phyloP scores from a whole-genome alignment of 257 asterid genomes.

The Cinchona pubescens region DNA sequence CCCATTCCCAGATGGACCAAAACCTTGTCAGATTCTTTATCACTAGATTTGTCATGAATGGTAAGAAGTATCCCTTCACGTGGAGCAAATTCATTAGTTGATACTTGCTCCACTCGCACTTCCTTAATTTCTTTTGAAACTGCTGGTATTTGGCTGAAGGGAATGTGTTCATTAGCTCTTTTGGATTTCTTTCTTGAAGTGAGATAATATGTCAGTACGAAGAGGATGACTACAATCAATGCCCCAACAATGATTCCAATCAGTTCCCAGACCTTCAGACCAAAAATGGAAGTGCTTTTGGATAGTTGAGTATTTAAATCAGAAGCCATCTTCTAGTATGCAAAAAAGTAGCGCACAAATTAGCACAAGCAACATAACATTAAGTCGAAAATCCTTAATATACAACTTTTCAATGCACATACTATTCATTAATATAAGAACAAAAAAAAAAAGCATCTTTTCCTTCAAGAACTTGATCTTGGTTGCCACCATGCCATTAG shows the following conservation, averaged over 20 bases:
- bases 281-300: conserved; percentile 54
- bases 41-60: conserved; percentile 68
- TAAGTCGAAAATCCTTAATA: not conserved
- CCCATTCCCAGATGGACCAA: conserved; percentile 69
- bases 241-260: conserved; percentile 77
- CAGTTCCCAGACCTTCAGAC: conserved; percentile 87
- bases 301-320: conserved; percentile 66
- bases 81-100: conserved; percentile 60
- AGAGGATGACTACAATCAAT: conserved; percentile 61
- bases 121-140: conserved; percentile 89
- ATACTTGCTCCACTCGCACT: conserved; percentile 75
- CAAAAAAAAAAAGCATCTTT: not conserved
- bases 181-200: conserved; percentile 68
- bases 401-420: not conserved
- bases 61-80: conserved; percentile 76
- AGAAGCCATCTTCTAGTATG: conserved; percentile 61
- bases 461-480: not conserved
- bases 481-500: not conserved
- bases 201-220: conserved; percentile 55
- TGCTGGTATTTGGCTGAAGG: conserved; percentile 66
- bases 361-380: conserved; percentile 14
- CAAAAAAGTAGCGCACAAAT: conserved; percentile 34
- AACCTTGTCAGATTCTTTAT: conserved; percentile 74
- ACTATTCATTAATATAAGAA: not conserved
- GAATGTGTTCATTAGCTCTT: conserved; percentile 45